phyloP scores from a whole-genome alignment of 2,329 filamentous ascomycete genomes.

The Fusarium sp. region DNA sequence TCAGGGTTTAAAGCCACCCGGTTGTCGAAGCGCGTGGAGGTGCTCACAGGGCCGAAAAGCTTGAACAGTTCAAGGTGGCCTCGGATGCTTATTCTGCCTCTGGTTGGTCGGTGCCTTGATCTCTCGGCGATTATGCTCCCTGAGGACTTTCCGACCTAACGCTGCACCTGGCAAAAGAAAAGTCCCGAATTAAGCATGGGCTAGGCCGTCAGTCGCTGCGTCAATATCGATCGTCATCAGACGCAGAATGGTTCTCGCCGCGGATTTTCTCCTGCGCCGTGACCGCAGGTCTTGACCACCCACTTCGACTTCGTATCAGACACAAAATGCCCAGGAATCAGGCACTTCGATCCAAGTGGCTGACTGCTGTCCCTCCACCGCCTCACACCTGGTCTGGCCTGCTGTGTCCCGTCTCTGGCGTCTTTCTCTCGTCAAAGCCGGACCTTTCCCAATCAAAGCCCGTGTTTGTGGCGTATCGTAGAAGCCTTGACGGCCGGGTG shows the following conservation, averaged over 20 bases:
- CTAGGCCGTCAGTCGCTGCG: slow-evolving; percentile 19
- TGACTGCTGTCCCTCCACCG: slow-evolving; percentile 27
- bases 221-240: slow-evolving; percentile 16
- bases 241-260: slow-evolving; percentile 17
- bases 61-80: slow-evolving; percentile 34
- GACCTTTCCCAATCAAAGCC: slow-evolving; percentile 54
- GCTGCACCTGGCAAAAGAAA: slow-evolving; percentile 16
- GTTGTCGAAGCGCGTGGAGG: slow-evolving; percentile 32
- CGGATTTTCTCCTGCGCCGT: slow-evolving; percentile 3
- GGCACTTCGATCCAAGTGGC: slow-evolving; percentile 37
- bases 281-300: slow-evolving; percentile 11
- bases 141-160: not conserved
- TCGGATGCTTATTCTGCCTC: slow-evolving; percentile 19
- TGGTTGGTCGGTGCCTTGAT: slow-evolving; percentile 39
- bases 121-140: slow-evolving; percentile 30
- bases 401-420: slow-evolving; percentile 46
- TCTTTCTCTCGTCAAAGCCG: slow-evolving; percentile 41
- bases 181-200: slow-evolving; percentile 20
- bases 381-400: slow-evolving; percentile 39
- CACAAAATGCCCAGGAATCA: slow-evolving; percentile 29
- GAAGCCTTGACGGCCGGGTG: slow-evolving; percentile 60
- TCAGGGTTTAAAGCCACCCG: slow-evolving; percentile 37
- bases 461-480: slow-evolving; percentile 62
- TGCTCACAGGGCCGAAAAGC: slow-evolving; percentile 36
- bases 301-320: slow-evolving; percentile 37